Evolutionary conservation across 768 basidiomycete species (phyloP), one percentile per base, ranked within the genome.

Genomic region (Boletus pseudo-olivaceus): DNA sequence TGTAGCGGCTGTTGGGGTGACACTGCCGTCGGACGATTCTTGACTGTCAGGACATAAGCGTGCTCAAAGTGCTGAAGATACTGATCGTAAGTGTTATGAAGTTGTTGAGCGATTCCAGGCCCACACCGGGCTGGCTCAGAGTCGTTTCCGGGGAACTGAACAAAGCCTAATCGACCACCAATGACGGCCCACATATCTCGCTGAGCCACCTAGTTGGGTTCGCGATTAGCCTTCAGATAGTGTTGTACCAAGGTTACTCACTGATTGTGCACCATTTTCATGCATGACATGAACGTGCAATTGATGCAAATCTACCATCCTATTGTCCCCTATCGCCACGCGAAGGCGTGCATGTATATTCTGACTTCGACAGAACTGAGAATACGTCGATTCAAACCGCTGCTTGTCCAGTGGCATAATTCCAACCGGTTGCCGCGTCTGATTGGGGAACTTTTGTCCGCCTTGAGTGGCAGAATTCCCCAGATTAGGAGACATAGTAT

Each of bases 151-250:
- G 83, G 83, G 58, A 88, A 87, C 49, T 83, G 77, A 3, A 84
- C 76, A 61, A 84, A 82, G 17, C 82, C 84, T 68, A 90, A 74
- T 23, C 77, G 78, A n/a, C 79, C 88, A 17, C 80, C 88, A 52
- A 90, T 80, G 42, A 85, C 72, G 15, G 78, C 62, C 88, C 88
- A 90, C 54, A 75, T 56, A 33, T 87, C 85, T 44, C 78, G 77
- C 53, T 72, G 69, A 26, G 73, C 72, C 12, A 85, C 79, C 85
- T 87, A 49, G n/a, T 57, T 39, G 37, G 23, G 42, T 41, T 40
- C 41, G 53, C 37, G 23, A 48, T 60, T 63, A 62, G 20, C 46
- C 32, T 43, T 34, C 23, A 19, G 14, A 38, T 54, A 51, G 14
- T 26, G 15, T 45, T n/a, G 30, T 30, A 30, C 19, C 23, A 30